phyloP scores from a whole-genome alignment of 1,284 basidiomycete species.

The Ustilago bromivora region DNA sequence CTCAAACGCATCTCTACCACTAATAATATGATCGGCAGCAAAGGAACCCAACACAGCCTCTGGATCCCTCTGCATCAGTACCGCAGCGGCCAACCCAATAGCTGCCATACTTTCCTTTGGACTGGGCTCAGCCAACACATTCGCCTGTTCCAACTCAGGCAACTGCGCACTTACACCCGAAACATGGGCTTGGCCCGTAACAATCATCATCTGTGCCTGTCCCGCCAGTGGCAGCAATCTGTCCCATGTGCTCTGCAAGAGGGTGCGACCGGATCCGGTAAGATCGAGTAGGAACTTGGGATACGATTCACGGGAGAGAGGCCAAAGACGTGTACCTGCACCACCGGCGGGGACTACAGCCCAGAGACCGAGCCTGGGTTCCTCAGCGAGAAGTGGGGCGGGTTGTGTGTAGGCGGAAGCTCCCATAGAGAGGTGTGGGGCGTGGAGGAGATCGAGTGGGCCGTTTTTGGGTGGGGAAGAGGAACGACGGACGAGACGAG shows the following conservation, averaged over 20 bases:
- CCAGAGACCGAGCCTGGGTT: conserved; percentile 66
- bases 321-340: conserved; percentile 68
- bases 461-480: conserved; percentile 55
- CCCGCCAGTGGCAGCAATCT: conserved; percentile 63
- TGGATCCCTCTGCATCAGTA: conserved; percentile 63
- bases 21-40: conserved; percentile 69
- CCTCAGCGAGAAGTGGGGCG: conserved; percentile 56
- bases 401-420: conserved; percentile 40
- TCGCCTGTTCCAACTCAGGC: conserved; percentile 53
- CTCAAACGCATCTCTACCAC: conserved; percentile 68
- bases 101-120: conserved; percentile 69
- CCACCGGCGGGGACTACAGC: conserved; percentile 68
- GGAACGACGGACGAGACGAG: conserved; percentile 28
- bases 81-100: conserved; percentile 68
- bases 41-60: conserved; percentile 68
- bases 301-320: conserved; percentile 62
- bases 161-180: conserved; percentile 60
- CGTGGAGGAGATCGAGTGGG: conserved; percentile 28
- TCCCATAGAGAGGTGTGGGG: conserved; percentile 49
- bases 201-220: conserved; percentile 61
- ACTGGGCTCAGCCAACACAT: conserved; percentile 66
- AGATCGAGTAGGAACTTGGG: conserved; percentile 69
- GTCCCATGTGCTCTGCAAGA: conserved; percentile 67
- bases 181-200: conserved; percentile 64
- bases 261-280: conserved; percentile 61